Evolutionary conservation across 768 basidiomycete genomes (phyloP).

Genomic region (Crucibulum laeve): DNA sequence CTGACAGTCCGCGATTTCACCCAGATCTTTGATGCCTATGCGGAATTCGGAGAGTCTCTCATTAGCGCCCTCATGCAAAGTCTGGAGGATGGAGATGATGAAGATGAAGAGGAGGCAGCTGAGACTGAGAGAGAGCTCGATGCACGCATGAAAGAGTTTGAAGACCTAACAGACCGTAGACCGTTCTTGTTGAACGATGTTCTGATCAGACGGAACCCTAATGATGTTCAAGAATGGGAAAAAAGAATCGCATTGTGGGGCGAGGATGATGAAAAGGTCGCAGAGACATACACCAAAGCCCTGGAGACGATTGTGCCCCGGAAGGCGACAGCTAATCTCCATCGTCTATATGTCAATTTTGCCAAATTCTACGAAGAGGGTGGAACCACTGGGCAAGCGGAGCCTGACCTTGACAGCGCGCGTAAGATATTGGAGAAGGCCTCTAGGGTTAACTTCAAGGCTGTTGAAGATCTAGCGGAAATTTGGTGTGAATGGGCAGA

Average conservation of each 20-base stretch:
- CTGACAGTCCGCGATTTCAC: constrained; percentile 96
- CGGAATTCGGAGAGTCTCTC: constrained; percentile 88
- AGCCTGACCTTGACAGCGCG: constrained; percentile 78
- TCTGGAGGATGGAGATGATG: constrained; percentile 79
- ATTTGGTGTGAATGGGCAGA: constrained; percentile 99
- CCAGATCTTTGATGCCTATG: constrained; percentile 95
- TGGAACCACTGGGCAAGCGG: constrained; percentile 74
- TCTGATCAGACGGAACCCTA: constrained; percentile 85
- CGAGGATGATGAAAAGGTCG: constrained; percentile 91
- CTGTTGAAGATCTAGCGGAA: constrained; percentile 97
- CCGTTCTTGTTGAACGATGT: constrained; percentile 98
- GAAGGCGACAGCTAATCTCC: constrained; percentile 86
- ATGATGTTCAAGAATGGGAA: constrained; percentile 99
- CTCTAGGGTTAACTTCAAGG: constrained; percentile 85
- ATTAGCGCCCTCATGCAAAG: constrained; percentile 88
- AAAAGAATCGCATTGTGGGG: constrained; percentile 93
- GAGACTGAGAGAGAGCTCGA: constrained; percentile 86
- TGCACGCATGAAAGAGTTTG: constrained; percentile 85
- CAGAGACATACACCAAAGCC: constrained; percentile 89
- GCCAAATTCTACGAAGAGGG: constrained; percentile 98
- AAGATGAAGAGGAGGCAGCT: constrained; percentile 76
- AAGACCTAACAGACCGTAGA: constrained; percentile 89
- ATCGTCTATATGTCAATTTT: constrained; percentile 90
- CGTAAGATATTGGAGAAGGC: constrained; percentile 93
- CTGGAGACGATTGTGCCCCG: constrained; percentile 84